Conservation (phyloP, 1,284 basidiomycete species). For the Heterobasidion occidentale region DNA sequence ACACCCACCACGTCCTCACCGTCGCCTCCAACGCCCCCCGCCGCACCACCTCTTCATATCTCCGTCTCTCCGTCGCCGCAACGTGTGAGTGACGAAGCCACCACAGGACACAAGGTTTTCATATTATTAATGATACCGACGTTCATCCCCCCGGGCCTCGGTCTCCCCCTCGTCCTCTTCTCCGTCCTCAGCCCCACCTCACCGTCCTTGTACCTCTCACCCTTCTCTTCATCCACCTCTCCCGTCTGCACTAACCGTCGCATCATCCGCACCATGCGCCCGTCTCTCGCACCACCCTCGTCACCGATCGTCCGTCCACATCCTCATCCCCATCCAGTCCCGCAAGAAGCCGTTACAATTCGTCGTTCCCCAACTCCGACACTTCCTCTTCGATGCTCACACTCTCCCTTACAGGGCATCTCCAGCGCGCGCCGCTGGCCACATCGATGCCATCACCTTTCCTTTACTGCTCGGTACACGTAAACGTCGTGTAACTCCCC, state of each 20-base stretch:
- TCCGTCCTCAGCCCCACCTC: not conserved
- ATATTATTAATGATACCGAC: not conserved
- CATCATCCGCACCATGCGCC: too few species aligned
- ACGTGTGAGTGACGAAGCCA: too few species aligned
- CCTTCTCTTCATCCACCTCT: not conserved
- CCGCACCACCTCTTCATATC: too few species aligned
- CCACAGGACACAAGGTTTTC: not conserved
- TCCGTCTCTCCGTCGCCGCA: too few species aligned
- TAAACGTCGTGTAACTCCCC: not conserved
- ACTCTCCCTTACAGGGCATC: not conserved
- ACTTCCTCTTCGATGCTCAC: not conserved
- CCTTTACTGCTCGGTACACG: not conserved
- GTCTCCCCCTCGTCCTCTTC: not conserved
- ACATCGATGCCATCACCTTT: not conserved
- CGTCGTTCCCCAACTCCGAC: not conserved
- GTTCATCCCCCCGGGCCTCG: not conserved
- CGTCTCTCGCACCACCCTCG: not conserved
- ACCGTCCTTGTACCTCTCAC: not conserved
- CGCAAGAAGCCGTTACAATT: not conserved
- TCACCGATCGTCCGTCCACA: not conserved
- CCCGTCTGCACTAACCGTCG: not conserved
- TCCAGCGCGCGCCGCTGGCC: not conserved
- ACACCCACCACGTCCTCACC: not conserved
- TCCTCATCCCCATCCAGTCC: not conserved
- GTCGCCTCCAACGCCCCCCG: too few species aligned